phyloP scores from a whole-genome alignment of 495 filamentous ascomycete genomes.

The Penicillium pancosmium region DNA sequence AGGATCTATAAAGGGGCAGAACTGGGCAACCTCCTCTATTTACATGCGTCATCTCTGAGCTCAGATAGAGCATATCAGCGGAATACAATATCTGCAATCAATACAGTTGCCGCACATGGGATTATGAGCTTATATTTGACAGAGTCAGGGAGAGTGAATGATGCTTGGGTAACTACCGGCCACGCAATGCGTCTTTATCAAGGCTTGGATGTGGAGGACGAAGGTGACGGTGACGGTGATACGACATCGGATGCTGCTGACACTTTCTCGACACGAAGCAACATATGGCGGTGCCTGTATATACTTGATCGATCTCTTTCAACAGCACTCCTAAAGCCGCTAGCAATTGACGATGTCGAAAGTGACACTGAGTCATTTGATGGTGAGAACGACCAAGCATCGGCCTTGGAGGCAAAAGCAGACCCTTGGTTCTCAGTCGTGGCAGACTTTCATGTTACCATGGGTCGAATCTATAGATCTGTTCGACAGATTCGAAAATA shows the following conservation, averaged over 20 bases:
- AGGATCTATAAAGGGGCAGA: constrained; percentile 9
- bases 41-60: not conserved
- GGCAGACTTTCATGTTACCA: constrained; percentile 13
- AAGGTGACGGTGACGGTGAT: not conserved
- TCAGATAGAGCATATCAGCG: not conserved
- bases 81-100: constrained; percentile 11
- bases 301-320: constrained; percentile 23
- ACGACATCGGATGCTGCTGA: not conserved
- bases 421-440: constrained; percentile 18
- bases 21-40: constrained; percentile 13
- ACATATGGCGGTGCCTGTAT: constrained; percentile 26
- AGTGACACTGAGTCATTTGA: constrained; percentile 10
- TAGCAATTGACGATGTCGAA: constrained; percentile 23
- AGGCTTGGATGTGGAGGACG: constrained; percentile 17
- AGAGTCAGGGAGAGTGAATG: constrained; percentile 17
- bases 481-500: constrained; percentile 15
- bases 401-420: not conserved
- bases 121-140: constrained; percentile 20
- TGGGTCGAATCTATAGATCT: constrained; percentile 16
- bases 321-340: constrained; percentile 16
- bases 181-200: constrained; percentile 25
- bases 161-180: constrained; percentile 24
- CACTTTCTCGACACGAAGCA: constrained; percentile 2
- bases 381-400: not conserved
- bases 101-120: constrained; percentile 13